Conservation (phyloP, 2,329 filamentous ascomycete species). For the Rhinocladiella mackenziei region DNA sequence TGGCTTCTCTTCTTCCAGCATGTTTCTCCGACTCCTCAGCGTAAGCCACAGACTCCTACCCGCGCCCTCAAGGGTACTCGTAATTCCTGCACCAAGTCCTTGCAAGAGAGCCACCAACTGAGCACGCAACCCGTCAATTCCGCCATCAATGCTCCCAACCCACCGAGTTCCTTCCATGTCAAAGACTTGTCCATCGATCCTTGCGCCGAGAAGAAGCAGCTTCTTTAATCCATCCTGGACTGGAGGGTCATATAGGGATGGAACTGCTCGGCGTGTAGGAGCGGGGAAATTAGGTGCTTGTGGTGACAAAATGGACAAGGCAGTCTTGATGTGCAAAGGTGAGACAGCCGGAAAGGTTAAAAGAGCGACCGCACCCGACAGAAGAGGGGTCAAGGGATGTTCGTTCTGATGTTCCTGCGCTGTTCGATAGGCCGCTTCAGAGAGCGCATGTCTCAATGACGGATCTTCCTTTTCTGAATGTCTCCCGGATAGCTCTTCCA, state of each 20-base stretch:
- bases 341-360: constrained; percentile 78
- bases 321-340: constrained; percentile 76
- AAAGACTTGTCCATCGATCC: constrained; percentile 80
- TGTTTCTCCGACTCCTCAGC: constrained; percentile 73
- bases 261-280: constrained; percentile 69
- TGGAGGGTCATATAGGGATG: constrained; percentile 72
- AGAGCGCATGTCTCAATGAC: constrained; percentile 56
- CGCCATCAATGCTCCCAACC: constrained; percentile 74
- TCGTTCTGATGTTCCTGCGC: constrained; percentile 50
- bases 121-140: constrained; percentile 73
- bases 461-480: constrained; percentile 36
- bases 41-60: constrained; percentile 81
- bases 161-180: constrained; percentile 68
- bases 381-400: constrained; percentile 66
- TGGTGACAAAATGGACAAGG: constrained; percentile 72
- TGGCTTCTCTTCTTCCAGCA: constrained; percentile 69
- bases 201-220: constrained; percentile 76
- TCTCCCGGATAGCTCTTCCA: constrained; percentile 29
- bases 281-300: constrained; percentile 67
- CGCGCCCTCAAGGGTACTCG: constrained; percentile 72
- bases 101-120: constrained; percentile 81
- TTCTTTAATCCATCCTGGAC: constrained; percentile 84
- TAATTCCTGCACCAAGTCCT: constrained; percentile 71
- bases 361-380: constrained; percentile 76
- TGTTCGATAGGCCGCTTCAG: constrained; percentile 50